Base-by-base conservation (phyloP, 2,329 filamentous ascomycete species). In the Xenoacremonium recifei region DNA sequence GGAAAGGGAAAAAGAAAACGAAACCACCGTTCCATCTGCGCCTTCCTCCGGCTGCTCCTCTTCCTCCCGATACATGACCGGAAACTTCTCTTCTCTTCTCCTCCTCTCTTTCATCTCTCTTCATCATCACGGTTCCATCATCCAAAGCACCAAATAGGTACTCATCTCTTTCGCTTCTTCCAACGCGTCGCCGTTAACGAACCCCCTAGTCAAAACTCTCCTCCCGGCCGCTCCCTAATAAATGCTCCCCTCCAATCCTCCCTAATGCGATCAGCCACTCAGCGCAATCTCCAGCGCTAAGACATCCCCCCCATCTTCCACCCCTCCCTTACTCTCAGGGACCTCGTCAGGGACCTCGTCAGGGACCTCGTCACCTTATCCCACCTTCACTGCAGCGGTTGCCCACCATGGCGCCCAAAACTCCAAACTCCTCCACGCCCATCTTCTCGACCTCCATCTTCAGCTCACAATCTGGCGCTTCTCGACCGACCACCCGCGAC, bases 361-460 rank as follows among this genome's bases (percentile, higher is more conserved):
- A 31, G 6, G 7, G 29, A 10, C 29, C 13, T 15, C 29, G 29
- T 9, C n/a, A 31, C n/a, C 29, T 31, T 15, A 15, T 15, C n/a
- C 7, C n/a, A 9, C 32, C 32, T 20, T 34, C 32, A n/a, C n/a
- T n/a, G n/a, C n/a, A n/a, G n/a, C n/a, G n/a, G n/a, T 34, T 15
- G 16, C 17, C 32, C 32, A n/a, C 32, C 32, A 34, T 34, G 32
- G 23, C 23, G 9, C 51, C 55, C 44, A 57, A 55, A 35, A 55
- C 51, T 27, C 55, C 55, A 30, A 55, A 44, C 40, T 44, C 58
- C 34, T 55, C 60, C 31, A 50, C 62, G 49, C 63, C 63, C 45
- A 62, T 63, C 50, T 65, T 68, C 53, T 62, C 63, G 30, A 59
- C 62, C 30, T 63, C 61, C 49, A 61, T 64, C 52, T 60, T 66